These are phyloP conservation scores for Sporodiniella umbellata DNA, from an alignment of 371 early-diverging fungal genomes.

Conservation along the genomic window DNA sequence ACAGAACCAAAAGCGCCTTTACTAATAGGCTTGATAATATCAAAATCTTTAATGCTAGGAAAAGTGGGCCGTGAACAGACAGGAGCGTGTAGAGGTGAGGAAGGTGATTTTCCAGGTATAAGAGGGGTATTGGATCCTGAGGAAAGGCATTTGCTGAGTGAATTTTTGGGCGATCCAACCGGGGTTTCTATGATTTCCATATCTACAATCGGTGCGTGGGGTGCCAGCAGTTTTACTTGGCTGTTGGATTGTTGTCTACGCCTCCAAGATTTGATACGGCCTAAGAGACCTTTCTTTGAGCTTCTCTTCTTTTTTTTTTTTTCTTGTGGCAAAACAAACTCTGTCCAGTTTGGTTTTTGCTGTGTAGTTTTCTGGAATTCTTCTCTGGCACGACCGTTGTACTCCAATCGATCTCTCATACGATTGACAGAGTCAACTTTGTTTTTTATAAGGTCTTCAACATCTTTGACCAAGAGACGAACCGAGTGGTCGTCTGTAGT, in stretches of 20 bases:
- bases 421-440: constrained; percentile 39
- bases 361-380: constrained; percentile 26
- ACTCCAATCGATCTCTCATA: constrained; percentile 37
- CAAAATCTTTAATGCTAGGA: constrained; percentile 87
- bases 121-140: constrained; percentile 16
- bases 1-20: constrained; percentile 93
- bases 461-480: constrained; percentile 18
- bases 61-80: constrained; percentile 40
- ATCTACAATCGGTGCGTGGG: constrained; percentile 30
- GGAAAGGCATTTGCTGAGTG: constrained; percentile 1
- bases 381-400: constrained; percentile 29
- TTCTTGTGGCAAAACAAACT: constrained; percentile 24
- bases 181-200: constrained; percentile 43
- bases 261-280: constrained; percentile 27
- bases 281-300: constrained; percentile 20
- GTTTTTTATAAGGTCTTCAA: constrained; percentile 18
- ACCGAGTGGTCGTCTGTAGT: constrained; percentile 23
- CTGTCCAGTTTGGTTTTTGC: constrained; percentile 29
- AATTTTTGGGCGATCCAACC: constrained; percentile 21
- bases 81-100: constrained; percentile 48
- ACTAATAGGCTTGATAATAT: constrained; percentile 89
- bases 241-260: constrained; percentile 10
- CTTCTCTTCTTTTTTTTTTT: not conserved
- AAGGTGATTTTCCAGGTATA: constrained; percentile 30
- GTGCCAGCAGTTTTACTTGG: constrained; percentile 10